A percentile compares a stretch with the other conserved stretches of the same genome.
phyloP scores from a whole-genome alignment of 805 yeast species.

The Hagleromyces aurorensis region DNA sequence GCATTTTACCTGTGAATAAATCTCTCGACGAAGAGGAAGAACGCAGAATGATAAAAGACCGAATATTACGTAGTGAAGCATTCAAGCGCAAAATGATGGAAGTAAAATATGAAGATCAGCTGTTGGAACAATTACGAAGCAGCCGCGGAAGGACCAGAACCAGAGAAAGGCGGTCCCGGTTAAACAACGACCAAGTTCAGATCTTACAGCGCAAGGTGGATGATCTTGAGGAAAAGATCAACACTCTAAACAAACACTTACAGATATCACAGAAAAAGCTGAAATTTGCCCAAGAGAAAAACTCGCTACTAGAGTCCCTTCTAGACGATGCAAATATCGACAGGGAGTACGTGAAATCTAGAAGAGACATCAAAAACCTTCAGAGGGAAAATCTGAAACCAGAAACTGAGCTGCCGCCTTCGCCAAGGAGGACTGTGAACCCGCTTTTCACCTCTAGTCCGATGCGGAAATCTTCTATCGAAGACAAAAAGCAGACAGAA shows the following conservation, averaged over 20 bases:
- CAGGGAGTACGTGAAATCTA: slow-evolving; percentile 26
- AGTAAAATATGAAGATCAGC: slow-evolving; percentile 22
- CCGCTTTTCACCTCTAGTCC: slow-evolving; percentile 32
- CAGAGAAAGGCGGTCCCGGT: slow-evolving; percentile 1
- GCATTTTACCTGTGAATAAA: slow-evolving; percentile 5
- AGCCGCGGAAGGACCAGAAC: slow-evolving; percentile 12
- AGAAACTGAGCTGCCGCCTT: slow-evolving; percentile 26
- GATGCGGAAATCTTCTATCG: slow-evolving; percentile 10
- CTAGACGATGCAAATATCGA: slow-evolving; percentile 30
- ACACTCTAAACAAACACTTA: slow-evolving; percentile 13
- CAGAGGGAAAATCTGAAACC: slow-evolving; percentile 27
- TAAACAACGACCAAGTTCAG: slow-evolving; percentile 14
- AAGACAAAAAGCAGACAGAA: slow-evolving; percentile 3
- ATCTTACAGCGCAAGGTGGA: slow-evolving; percentile 13
- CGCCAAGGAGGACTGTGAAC: slow-evolving; percentile 20
- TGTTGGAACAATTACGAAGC: slow-evolving; percentile 20
- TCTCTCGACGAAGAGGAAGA: slow-evolving; percentile 5
- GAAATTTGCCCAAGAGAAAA: slow-evolving; percentile 27
- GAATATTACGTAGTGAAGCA: slow-evolving; percentile 24
- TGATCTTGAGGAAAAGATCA: slow-evolving; percentile 10
- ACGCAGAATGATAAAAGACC: slow-evolving; percentile 12
- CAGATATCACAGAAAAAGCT: slow-evolving; percentile 18
- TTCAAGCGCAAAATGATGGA: slow-evolving; percentile 24
- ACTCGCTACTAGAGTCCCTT: slow-evolving; percentile 22
- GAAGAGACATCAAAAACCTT: slow-evolving; percentile 28